A percentile compares a stretch with the other conserved stretches of the same genome.
Evolutionary conservation across 176 grass and related monocot species (phyloP).

Genomic region (Pontederia crassipes): DNA sequence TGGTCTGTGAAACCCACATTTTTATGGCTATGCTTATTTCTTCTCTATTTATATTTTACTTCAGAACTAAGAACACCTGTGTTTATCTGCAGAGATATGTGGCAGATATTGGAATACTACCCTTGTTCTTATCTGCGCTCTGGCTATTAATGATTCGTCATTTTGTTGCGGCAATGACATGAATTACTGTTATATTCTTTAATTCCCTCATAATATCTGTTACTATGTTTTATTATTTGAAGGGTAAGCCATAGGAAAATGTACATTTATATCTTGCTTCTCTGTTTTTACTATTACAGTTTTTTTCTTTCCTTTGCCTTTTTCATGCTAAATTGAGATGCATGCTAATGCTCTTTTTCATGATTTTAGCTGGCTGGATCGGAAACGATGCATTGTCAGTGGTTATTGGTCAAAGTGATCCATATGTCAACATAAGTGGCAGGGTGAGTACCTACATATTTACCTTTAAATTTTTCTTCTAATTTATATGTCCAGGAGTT

Average conservation of each 20-base stretch:
- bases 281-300: not conserved
- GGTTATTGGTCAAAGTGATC: slow-evolving; percentile 85
- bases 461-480: slow-evolving; percentile 9
- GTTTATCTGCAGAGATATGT: slow-evolving; percentile 73
- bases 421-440: slow-evolving; percentile 76
- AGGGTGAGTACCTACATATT: slow-evolving; percentile 35
- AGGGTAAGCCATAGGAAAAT: slow-evolving; percentile 38
- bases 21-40: not conserved
- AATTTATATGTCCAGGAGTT: slow-evolving; percentile 50
- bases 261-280: not conserved
- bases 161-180: slow-evolving; percentile 92
- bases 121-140: slow-evolving; percentile 70
- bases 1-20: too few species aligned
- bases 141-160: slow-evolving; percentile 98
- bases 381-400: slow-evolving; percentile 83
- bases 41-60: not conserved
- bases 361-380: slow-evolving; percentile 85
- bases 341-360: slow-evolving; percentile 2
- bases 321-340: too few species aligned
- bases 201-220: slow-evolving; percentile 87
- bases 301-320: not conserved
- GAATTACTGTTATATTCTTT: slow-evolving; percentile 91
- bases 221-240: slow-evolving; percentile 90
- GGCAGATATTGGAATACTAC: slow-evolving; percentile 85
- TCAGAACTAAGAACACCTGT: too few species aligned